Base-by-base conservation (phyloP, 805 yeast genomes). In the Monosporozyma yasuniensis region DNA sequence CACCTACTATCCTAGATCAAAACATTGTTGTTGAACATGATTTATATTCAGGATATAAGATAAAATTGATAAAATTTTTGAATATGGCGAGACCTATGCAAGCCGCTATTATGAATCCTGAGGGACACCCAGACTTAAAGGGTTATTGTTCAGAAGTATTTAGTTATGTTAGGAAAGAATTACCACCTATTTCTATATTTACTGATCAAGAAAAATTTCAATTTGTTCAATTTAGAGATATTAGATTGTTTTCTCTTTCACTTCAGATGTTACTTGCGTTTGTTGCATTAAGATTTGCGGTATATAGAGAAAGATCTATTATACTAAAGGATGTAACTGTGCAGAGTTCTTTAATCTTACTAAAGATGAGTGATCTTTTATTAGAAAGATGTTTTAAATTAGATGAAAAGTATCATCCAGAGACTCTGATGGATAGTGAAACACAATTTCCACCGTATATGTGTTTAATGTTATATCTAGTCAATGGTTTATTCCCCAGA, bases 61-160 rank as follows among this genome's bases (percentile, higher is more conserved):
- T 59, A 0, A 46, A 52, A 19, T 19, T 55, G 27, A 55, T 52
- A 28, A 44, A 57, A 35, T 58, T 55, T 42, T 46, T 59, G 28
- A 54, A 44, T n/a, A 11, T 60, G 9, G 53, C 50, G 14, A 54
- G 65, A 28, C 58, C 60, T 7, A 58, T 61, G 53, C 21, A 56
- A 1, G 16, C 16, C 1, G 49, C 45, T 2, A 32, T 60, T 10
- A 50, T 49, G 22, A 42, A 50, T 27, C 51, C 46, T 23, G 38
- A 44, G 2, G 44, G 45, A 2, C 37, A 18, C 1, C 62, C 64
- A 2, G 50, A 60, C 34, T 18, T 58, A 2, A 28, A 27, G 4
- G 22, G 34, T 6, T 44, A 51, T 38, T 41, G 46, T 7, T 22
- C 44, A 8, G 23, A 3, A 3, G 53, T 27, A 25, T 43, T 23